These are phyloP conservation scores for Oryza nivara DNA, from an alignment of 176 grass and related monocot species.

Conservation along the genomic window DNA sequence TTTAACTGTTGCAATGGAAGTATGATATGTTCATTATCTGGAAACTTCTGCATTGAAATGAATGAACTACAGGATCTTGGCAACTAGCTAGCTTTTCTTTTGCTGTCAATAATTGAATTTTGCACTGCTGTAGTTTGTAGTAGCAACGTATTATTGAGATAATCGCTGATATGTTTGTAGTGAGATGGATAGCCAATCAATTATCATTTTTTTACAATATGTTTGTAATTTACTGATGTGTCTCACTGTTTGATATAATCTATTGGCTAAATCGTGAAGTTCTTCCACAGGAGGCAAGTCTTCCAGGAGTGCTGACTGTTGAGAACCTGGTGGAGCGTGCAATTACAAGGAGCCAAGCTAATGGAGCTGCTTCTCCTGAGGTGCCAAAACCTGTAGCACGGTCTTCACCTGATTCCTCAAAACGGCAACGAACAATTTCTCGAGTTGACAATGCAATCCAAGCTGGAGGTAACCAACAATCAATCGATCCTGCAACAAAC, in stretches of 20 bases:
- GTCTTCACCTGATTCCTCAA: slow-evolving; percentile 49
- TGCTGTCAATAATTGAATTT: neutral
- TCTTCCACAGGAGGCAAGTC: slow-evolving; percentile 79
- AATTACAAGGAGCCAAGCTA: slow-evolving; percentile 50
- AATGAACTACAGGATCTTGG: neutral
- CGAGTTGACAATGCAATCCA: neutral
- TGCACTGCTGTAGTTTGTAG: neutral
- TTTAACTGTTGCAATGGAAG: slow-evolving; percentile 18
- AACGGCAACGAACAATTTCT: slow-evolving; percentile 44
- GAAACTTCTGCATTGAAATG: slow-evolving; percentile 3
- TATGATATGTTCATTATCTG: neutral
- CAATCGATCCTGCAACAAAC: slow-evolving; percentile 30
- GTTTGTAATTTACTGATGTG: slow-evolving; percentile 33
- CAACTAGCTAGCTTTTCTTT: neutral
- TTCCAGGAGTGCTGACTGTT: slow-evolving; percentile 70
- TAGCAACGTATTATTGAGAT: neutral
- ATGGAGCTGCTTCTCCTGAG: slow-evolving; percentile 44
- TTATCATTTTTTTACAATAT: neutral
- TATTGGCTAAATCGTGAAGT: slow-evolving; percentile 33
- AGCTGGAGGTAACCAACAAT: slow-evolving; percentile 39
- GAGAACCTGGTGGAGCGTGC: slow-evolving; percentile 61
- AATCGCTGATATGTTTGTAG: neutral
- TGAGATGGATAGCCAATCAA: neutral
- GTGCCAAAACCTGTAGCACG: slow-evolving; percentile 19
- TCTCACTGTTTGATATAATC: slow-evolving; percentile 18